Evolutionary conservation across 169 alveolate species (phyloP), one percentile per base, ranked within the genome.

Genomic region (Eimeria acervulina): DNA sequence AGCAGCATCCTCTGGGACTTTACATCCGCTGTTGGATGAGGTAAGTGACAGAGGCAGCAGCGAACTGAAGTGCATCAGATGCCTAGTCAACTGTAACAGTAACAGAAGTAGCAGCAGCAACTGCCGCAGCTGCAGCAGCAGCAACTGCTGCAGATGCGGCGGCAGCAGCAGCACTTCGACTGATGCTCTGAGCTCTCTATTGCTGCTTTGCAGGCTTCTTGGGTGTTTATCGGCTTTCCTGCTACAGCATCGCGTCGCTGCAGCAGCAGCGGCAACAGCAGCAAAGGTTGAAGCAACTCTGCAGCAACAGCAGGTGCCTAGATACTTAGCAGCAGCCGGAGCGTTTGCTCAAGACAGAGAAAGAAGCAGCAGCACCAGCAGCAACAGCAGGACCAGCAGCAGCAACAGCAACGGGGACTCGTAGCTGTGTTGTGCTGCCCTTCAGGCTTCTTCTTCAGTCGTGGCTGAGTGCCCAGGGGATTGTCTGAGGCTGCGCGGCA

Each of bases 1-100:
- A 68, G 78, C 36, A 68, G 55, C 31, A 33, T 6, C 26, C 85
- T 74, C 61, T 74, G 52, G 85, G 61, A 23, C 33, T 74, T 13
- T 23, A 74, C 55, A n/a, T 74, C 23, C 85, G 85, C 61, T 74
- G 85, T 36, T 74, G 85, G 85, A 74, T 74, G 85, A 33, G 85
- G 85, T 74, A 21, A 38, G 85, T 38, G 17, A n/a, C 44, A 33
- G 40, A 19, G 17, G 78, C 78, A 68, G 78, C 78, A 28, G 78
- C 78, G 19, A 33, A 13, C 36, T 12, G 23, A 68, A 33, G 12
- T 28, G 78, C 40, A n/a, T 7, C 78, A 68, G 78, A 13, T 10
- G 44, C 44, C 36, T 10, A n/a, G 40, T 5, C 78, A 28, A 3
- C 36, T 17, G 17, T n/a, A 68, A 26, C 74, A 68, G 42, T 12